These are phyloP conservation scores for Avicennia marina DNA, from an alignment of 257 asterid species.

Conservation along the genomic window DNA sequence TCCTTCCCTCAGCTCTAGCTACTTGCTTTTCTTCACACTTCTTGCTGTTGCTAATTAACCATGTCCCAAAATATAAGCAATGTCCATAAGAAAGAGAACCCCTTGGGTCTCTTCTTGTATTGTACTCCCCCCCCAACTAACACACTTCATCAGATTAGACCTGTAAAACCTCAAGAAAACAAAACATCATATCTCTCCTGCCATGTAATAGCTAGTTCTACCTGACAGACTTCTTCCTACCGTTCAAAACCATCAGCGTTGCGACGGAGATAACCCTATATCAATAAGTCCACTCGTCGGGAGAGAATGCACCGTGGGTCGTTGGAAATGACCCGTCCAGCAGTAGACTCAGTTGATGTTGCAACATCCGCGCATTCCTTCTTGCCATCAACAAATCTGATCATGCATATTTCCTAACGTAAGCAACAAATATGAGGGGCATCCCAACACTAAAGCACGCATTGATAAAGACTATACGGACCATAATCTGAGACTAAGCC, in stretches of 20 bases:
- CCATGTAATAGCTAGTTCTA: conserved; percentile 4
- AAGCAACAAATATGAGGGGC: background rate
- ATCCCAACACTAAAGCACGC: background rate
- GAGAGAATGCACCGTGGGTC: conserved; percentile 26
- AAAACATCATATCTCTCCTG: conserved; percentile 15
- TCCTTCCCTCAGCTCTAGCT: conserved; percentile 8
- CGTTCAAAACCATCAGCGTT: background rate
- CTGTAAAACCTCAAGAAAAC: background rate
- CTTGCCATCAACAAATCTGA: conserved; percentile 44
- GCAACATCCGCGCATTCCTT: conserved; percentile 41
- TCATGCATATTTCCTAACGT: background rate
- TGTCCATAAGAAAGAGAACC: background rate
- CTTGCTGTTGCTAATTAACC: conserved; percentile 17
- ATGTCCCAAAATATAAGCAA: conserved; percentile 5
- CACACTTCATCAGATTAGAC: conserved; percentile 27
- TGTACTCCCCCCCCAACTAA: conserved; percentile 19
- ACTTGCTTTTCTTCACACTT: conserved; percentile 11
- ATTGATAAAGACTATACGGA: background rate
- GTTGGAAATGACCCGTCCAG: conserved; percentile 16
- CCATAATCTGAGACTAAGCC: conserved; percentile 35
- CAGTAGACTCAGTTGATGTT: conserved; percentile 24
- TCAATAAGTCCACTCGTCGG: conserved; percentile 33
- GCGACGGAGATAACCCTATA: background rate
- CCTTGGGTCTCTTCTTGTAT: conserved; percentile 14
- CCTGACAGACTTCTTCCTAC: conserved; percentile 1